Evolutionary conservation across 2,329 filamentous ascomycete species (phyloP), one percentile per base, ranked within the genome.

Genomic region (Fusarium sp.): DNA sequence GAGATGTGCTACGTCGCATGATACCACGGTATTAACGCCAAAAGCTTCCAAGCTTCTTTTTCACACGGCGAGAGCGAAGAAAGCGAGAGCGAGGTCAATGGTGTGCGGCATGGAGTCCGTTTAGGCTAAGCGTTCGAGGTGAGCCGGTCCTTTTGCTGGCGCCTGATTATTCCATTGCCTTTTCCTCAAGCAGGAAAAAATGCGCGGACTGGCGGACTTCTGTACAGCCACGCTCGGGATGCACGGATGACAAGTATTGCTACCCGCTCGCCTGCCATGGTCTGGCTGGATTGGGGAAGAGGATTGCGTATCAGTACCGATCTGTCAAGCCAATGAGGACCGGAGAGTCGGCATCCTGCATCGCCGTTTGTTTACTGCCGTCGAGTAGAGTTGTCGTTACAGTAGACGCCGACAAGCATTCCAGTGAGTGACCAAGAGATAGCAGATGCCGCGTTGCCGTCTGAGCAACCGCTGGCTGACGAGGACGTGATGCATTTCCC

Each of bases 141-240:
- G 61, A 40, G 47, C 24, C 16, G 35, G 60, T 16, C 31, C 45
- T 40, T 45, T 57, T 45, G 62, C 35, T 57, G 45, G 50, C 35
- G 47, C 50, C 16, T 34, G n/a, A 34, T 54, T 64, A 66, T 66
- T 69, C 61, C 34, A 63, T 74, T 70, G 59, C 59, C 66, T 31
- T 62, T 64, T 29, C n/a, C 54, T 37, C n/a, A 45, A 56, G 34
- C 34, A 57, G 37, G n/a, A 58, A 38, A 60, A 59, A 60, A 59
- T 64, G 52, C 35, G 14, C 18, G 7, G 10, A 16, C 18, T 34
- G 31, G 31, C 31, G 31, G 31, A 34, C 13, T 34, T 54, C 42
- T 64, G 66, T 70, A 75, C 72, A 74, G 72, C 72, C 72, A 74
- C 72, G 27, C 72, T 75, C 72, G 72, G 72, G 52, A 70, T 38